Conservation (phyloP, 768 basidiomycete genomes). For the Daedalea quercina region DNA sequence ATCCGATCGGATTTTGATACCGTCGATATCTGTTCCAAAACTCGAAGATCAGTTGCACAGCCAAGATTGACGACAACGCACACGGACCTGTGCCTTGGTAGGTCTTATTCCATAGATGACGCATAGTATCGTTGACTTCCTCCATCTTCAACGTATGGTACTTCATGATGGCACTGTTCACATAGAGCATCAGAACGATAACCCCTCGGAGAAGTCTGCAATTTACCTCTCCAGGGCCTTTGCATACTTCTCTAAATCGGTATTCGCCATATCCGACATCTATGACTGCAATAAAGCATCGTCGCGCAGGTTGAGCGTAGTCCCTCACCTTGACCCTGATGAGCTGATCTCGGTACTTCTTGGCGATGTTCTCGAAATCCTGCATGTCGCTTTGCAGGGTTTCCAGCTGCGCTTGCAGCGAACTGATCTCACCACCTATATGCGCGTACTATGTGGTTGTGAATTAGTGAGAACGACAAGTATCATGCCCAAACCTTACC, state of each 20-base stretch:
- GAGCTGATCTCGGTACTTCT: constrained; percentile 83
- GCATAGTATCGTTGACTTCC: constrained; percentile 98
- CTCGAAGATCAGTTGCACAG: background rate
- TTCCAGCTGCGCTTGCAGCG: constrained; percentile 59
- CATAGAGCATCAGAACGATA: constrained; percentile 12
- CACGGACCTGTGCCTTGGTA: constrained; percentile 92
- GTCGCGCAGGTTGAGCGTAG: background rate
- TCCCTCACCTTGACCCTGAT: constrained; percentile 86
- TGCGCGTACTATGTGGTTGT: constrained; percentile 53
- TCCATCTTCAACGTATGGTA: constrained; percentile 98
- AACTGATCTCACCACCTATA: constrained; percentile 76
- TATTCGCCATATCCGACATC: constrained; percentile 98
- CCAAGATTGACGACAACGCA: background rate
- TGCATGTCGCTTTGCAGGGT: constrained; percentile 62
- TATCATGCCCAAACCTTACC: constrained; percentile 32
- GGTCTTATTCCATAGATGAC: constrained; percentile 96
- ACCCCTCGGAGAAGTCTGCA: background rate
- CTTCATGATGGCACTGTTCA: constrained; percentile 89
- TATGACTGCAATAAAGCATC: constrained; percentile 24
- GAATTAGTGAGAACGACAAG: background rate
- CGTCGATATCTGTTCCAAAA: constrained; percentile 77
- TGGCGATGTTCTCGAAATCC: constrained; percentile 84
- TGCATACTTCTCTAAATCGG: constrained; percentile 93
- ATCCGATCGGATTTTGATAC: constrained; percentile 92
- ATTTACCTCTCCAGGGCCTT: constrained; percentile 94